A percentile compares a stretch with the other conserved stretches of the same genome.
These are phyloP conservation scores for Perkinsus chesapeaki DNA, from an alignment of 169 alveolate species.

Conservation along the genomic window DNA sequence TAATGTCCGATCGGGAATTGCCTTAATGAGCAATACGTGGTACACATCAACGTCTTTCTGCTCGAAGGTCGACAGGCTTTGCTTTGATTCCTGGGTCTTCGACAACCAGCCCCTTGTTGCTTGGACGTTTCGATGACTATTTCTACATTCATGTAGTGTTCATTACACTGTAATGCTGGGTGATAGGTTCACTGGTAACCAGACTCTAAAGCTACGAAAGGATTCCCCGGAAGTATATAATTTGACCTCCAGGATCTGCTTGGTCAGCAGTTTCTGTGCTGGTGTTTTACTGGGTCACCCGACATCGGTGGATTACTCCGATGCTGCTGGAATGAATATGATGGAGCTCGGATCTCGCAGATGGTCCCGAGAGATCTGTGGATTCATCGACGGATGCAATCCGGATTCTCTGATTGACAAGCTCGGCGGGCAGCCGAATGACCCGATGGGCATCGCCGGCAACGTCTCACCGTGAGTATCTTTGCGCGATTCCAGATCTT, in stretches of 20 bases:
- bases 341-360: not conserved
- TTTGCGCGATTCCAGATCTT: no score
- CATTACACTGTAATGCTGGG: not conserved
- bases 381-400: not conserved
- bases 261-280: not conserved
- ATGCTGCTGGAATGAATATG: not conserved
- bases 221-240: not conserved
- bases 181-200: not conserved
- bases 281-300: not conserved
- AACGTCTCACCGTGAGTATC: not conserved
- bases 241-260: not conserved
- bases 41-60: no score
- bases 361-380: not conserved
- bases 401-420: not conserved
- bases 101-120: no score
- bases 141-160: no score
- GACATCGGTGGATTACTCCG: not conserved
- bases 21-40: no score
- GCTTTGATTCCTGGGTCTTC: no score
- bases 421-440: not conserved
- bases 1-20: no score
- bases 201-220: not conserved
- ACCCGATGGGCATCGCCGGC: slow-evolving; percentile 1
- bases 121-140: no score
- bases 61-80: no score